Evolutionary conservation across 78 protist genomes (phyloP).

Genomic region (Goniomonas avonlea): DNA sequence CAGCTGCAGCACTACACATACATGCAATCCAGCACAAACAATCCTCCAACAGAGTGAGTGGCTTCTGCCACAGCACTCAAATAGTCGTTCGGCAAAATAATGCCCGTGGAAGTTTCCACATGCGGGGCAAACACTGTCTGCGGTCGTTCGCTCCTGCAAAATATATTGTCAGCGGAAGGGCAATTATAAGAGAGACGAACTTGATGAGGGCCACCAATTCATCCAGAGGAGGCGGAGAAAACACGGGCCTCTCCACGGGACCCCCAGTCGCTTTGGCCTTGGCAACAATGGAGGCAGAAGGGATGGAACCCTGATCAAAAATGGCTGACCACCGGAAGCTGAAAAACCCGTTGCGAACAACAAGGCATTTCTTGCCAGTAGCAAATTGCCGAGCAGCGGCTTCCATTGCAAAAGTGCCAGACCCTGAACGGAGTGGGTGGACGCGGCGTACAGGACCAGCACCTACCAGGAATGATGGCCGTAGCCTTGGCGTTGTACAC

Average conservation of each 20-base stretch:
- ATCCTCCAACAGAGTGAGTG: conserved; percentile 16
- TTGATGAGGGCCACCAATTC: conserved; percentile 8
- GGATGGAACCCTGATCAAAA: conserved; percentile 17
- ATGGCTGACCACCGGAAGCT: conserved; percentile 40
- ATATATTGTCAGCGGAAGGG: no score
- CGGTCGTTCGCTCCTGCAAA: conserved; percentile 13
- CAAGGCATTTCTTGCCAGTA: conserved; percentile 22
- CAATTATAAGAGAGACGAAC: no score
- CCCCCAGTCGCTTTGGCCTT: background rate
- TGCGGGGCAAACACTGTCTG: conserved; percentile 39
- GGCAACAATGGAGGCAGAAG: background rate
- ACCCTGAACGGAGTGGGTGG: background rate
- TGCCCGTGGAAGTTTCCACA: conserved; percentile 39
- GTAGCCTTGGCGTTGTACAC: conserved; percentile 17
- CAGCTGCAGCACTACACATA: no score
- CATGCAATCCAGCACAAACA: conserved; percentile 30
- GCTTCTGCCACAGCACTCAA: conserved; percentile 18
- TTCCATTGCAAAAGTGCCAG: conserved; percentile 50
- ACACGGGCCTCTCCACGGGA: background rate
- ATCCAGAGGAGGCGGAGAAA: conserved; percentile 7
- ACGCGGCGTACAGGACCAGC: no score
- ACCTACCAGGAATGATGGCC: conserved; percentile 12
- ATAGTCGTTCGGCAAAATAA: conserved; percentile 33
- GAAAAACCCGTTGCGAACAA: conserved; percentile 40
- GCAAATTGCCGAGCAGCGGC: conserved; percentile 44